phyloP scores from a whole-genome alignment of 2,329 filamentous ascomycete species.

The Mariannaea sp. region DNA sequence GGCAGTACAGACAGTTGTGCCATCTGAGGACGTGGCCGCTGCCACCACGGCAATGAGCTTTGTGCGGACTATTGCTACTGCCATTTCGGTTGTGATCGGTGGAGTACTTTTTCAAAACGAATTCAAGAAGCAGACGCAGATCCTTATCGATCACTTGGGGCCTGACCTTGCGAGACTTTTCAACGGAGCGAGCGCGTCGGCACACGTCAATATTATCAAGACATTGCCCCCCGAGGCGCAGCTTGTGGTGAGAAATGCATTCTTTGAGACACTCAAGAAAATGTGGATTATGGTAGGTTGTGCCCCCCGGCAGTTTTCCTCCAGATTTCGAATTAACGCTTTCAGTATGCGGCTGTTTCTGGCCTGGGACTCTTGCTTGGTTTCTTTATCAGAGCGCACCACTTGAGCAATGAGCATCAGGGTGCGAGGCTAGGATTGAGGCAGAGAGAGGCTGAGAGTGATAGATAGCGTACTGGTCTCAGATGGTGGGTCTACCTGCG shows the following conservation, averaged over 20 bases:
- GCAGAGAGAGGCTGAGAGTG: neutral
- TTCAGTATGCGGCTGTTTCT: slow-evolving; percentile 30
- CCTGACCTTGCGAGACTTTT: slow-evolving; percentile 52
- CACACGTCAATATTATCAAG: slow-evolving; percentile 59
- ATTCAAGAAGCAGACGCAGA: slow-evolving; percentile 56
- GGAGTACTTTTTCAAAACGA: slow-evolving; percentile 74
- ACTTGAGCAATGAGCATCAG: slow-evolving; percentile 31
- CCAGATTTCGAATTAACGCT: neutral
- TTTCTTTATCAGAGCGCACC: slow-evolving; percentile 32
- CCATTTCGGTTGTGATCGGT: slow-evolving; percentile 69
- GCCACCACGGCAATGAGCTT: slow-evolving; percentile 68
- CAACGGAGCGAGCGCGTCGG: slow-evolving; percentile 58
- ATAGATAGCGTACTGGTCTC: neutral
- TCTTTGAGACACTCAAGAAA: slow-evolving; percentile 31
- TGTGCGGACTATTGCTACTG: slow-evolving; percentile 65
- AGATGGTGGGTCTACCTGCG: neutral
- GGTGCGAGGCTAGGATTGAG: slow-evolving; percentile 27
- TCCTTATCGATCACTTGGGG: slow-evolving; percentile 53
- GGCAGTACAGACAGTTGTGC: slow-evolving; percentile 66
- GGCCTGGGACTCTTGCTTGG: slow-evolving; percentile 22
- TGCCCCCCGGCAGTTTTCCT: neutral
- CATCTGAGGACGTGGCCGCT: slow-evolving; percentile 63
- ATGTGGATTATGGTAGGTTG: slow-evolving; percentile 40
- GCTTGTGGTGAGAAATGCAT: slow-evolving; percentile 31
- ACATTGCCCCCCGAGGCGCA: slow-evolving; percentile 28